Base-by-base conservation (phyloP, 1,284 basidiomycete genomes). In the Pseudozyma sp. region DNA sequence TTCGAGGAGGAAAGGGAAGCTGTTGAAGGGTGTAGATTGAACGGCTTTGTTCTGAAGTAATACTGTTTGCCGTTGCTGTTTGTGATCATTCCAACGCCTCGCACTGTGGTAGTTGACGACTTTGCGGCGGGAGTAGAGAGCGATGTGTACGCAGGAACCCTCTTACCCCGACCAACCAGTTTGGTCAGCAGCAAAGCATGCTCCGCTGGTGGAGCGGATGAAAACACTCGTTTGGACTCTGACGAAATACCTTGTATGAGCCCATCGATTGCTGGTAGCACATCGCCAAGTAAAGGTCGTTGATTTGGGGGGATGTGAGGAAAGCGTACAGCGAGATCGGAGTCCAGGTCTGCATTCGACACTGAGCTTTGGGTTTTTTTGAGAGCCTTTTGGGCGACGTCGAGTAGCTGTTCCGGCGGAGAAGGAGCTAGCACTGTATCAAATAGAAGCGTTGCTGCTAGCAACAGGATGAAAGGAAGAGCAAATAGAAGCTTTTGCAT, bases 21-120 rank as follows among this genome's bases (percentile, higher is more conserved):
- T 31, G 25, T 31, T 31, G n/a, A 2, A 10, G 16, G 44, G 21
- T 38, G 21, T 0, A 49, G 48, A 2, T 44, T 18, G 31, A 58
- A 58, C 5, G 48, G 56, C 9, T 14, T 7, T 11, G 47, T 58
- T 19, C 48, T 39, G 40, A 58, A 58, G 39, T 51, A 58, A 14
- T 44, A 39, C 2, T 35, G 16, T 7, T 19, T 19, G 9, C 56
- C 48, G 3, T 19, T 14, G n/a, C 0, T 0, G 31, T 43, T 31
- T 2, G 25, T 42, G 18, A 58, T 5, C 0, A 49, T 39, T 13
- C 56, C 56, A 12, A 58, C 8, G 0, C 48, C 56, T 12, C 39
- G 48, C 2, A 58, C 31, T 2, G 42, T 55, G 25, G 25, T 31
- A 31, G 25, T 31, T 6, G 25, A 31, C 25, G 25, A 31, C 25